Evolutionary conservation across 2,329 filamentous ascomycete species (phyloP).

Genomic region (Mycosphaerella sp.): DNA sequence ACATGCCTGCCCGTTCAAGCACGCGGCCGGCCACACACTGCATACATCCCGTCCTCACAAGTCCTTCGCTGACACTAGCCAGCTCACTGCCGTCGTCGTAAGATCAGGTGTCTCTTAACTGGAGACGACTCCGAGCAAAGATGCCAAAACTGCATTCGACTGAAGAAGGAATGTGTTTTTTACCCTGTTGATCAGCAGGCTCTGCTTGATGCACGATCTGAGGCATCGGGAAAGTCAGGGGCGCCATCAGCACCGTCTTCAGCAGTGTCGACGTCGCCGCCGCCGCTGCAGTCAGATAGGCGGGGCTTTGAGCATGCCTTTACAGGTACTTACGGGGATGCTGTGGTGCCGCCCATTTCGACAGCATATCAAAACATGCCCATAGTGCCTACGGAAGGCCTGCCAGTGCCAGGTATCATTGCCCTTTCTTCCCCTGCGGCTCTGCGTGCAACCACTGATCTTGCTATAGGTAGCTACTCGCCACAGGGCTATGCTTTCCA

Average conservation of each 20-base stretch:
- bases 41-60: constrained; percentile 10
- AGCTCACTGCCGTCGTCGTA: constrained; percentile 89
- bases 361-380: constrained; percentile 17
- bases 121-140: constrained; percentile 66
- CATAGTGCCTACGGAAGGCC: constrained; percentile 11
- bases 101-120: constrained; percentile 82
- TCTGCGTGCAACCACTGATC: not conserved
- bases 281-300: constrained; percentile 16
- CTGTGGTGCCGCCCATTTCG: constrained; percentile 12
- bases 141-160: constrained; percentile 85
- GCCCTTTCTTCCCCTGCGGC: not conserved
- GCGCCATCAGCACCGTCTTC: constrained; percentile 25
- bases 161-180: constrained; percentile 94
- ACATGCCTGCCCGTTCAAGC: constrained; percentile 10
- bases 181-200: constrained; percentile 64
- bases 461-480: constrained; percentile 5
- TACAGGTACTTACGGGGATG: not conserved
- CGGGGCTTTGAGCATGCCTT: constrained; percentile 13
- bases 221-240: constrained; percentile 20
- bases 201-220: constrained; percentile 26
- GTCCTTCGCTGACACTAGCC: constrained; percentile 21
- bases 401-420: constrained; percentile 10
- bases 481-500: constrained; percentile 8
- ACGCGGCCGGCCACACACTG: constrained; percentile 14
- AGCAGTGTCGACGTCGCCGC: constrained; percentile 25